A percentile compares a stretch with the other conserved stretches of the same genome.
Conservation (phyloP, 805 yeast genomes). For the Wickerhamomyces bovis region DNA sequence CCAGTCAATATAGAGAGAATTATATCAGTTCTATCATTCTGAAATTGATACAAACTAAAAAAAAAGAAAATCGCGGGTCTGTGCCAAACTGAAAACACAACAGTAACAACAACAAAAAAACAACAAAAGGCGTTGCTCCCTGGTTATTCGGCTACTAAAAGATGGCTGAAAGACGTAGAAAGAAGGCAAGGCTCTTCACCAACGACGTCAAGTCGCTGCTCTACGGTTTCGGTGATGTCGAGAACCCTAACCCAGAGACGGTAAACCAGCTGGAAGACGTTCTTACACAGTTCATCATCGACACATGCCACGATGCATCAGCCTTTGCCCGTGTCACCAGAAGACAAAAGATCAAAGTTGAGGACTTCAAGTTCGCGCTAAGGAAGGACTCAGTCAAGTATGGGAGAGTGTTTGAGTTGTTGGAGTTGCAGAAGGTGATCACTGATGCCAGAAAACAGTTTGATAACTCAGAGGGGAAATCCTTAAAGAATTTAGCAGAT, state of each 20-base stretch:
- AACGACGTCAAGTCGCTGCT: conserved; percentile 51
- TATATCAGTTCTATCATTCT: too few relatives aligned
- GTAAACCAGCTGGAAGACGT: conserved; percentile 63
- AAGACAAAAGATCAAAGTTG: conserved; percentile 60
- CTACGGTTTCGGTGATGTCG: conserved; percentile 69
- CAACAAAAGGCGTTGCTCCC: background rate
- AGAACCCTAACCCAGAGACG: conserved; percentile 61
- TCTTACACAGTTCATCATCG: conserved; percentile 55
- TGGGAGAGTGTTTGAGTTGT: conserved; percentile 63
- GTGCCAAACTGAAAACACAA: background rate
- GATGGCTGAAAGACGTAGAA: conserved; percentile 25
- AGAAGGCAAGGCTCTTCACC: conserved; percentile 38
- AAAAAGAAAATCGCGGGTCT: too few relatives aligned
- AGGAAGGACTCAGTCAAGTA: conserved; percentile 60
- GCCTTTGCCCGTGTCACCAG: conserved; percentile 44
- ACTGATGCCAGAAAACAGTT: conserved; percentile 62
- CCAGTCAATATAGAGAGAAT: too few relatives aligned
- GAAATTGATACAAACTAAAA: background rate
- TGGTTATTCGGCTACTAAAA: background rate
- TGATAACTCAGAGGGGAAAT: conserved; percentile 52
- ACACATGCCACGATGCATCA: conserved; percentile 51
- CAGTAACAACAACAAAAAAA: background rate
- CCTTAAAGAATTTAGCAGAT: conserved; percentile 25
- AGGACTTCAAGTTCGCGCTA: conserved; percentile 66
- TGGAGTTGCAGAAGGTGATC: conserved; percentile 53